Evolutionary conservation across 495 filamentous ascomycete species (phyloP), one percentile per base, ranked within the genome.

Genomic region (Annulohypoxylon moriforme): DNA sequence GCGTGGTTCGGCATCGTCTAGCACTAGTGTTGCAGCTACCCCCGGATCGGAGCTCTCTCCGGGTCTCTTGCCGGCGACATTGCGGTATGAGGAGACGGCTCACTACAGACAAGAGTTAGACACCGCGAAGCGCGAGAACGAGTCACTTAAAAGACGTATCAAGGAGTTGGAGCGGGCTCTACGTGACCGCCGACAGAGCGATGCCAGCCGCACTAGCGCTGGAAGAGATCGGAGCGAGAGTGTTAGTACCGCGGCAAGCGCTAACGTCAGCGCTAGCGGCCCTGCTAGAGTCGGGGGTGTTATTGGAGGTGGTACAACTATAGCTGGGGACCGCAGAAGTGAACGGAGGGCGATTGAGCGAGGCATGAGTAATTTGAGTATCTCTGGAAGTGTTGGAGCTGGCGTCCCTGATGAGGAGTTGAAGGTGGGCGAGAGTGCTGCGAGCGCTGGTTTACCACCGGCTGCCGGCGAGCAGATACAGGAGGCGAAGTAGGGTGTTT

Each of bases 121-220:
- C 50, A 79, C 80, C 5, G 87, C 91, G 38, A 93, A 91, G 79
- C 82, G 85, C 9, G 94, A 97, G 81, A 97, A 97, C 74, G 94
- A 96, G 61, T 77, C 83, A 38, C 82, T 97, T 47, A 90, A 90
- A 72, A 83, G 85, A 55, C 86, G 92, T 20, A 88, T 97, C 22
- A 85, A 89, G 53, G 93, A 94, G 67, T 80, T 96, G 31, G 94
- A 97, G 73, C 75, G 83, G 10, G 75, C 77, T 60, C 72, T 88
- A 42, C 80, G 82, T 5, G 81, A 83, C 6, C 79, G 82, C 16
- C 76, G 83, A 62, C 80, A 78, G 29, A 84, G 83, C 61, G 83
- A 84, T 66, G 75, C 77, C 1, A 81, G 81, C 56, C 68, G 74
- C 3, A 60, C 70, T 20, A 64, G 78, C 47, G 9, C 74, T 75